Evolutionary conservation across 805 yeast genomes (phyloP), one percentile per base, ranked within the genome.

Genomic region (Ogataea nitratoaversa): DNA sequence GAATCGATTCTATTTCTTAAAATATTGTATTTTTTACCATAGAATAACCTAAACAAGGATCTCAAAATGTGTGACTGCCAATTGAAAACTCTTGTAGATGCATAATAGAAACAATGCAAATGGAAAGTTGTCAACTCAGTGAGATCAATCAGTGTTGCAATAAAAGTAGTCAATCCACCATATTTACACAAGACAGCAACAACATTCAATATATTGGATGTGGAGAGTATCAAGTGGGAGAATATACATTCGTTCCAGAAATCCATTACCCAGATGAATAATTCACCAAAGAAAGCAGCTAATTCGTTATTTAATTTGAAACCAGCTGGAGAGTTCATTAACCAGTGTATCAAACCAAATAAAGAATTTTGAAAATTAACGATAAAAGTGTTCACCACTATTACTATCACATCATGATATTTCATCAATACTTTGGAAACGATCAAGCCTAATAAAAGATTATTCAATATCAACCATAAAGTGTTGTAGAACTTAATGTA

Each of bases 301-400:
- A 93, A 68, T 53, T 89, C 96, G 43, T 79, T 82, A 59, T 93
- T 93, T 38, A 93, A 73, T 56, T 93, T 93, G 52, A 93, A 79
- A 4, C 99, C 99, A 13, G 91, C 95, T 0, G 99, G 99, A 53
- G 90, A 84, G 45, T 79, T 74, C 68, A 89, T 87, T 28, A 93
- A 69, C 90, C 95, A 84, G 0, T 66, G 49, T 3, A 90, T 78
- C 29, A 80, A 57, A 2, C 56, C 44, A 16, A 70, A 63, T 50
- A 20, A 60, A 44, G 9, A 27, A 36, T 1, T 50, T 57, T 58
- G 56, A 40, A 54, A 43, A 63, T 58, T 38, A 64, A 66, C 5
- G 67, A 74, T 19, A 63, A 28, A 9, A 0, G 17, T 9, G 4
- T 41, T 34, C 2, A 51, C 27, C 2, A 25, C 30, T 3, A 13